Base-by-base conservation (phyloP, 768 basidiomycete species). In the Lentinula aciculospora region DNA sequence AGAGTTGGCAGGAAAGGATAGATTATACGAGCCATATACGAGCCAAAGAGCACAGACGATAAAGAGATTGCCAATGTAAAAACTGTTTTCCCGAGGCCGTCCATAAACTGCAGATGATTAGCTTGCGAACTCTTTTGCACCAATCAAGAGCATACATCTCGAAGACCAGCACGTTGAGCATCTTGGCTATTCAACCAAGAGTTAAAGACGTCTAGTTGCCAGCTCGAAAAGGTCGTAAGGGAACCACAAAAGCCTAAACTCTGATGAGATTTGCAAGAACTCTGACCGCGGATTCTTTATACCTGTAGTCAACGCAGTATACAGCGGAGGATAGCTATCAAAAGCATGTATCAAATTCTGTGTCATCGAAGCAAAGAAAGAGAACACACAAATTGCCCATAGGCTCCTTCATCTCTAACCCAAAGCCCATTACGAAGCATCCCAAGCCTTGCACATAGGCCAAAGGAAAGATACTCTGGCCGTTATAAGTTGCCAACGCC, bases 151-250 rank as follows among this genome's bases (percentile, higher is more conserved):
- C 90, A 59, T 62, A 93, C 95, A 68, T 89, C 81, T 61, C 82
- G 76, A 31, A 98, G 76, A 53, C 91, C 85, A 50, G 79, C 76
- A 48, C 88, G 81, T 56, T 76, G 68, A 47, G 77, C 79, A 9
- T 74, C 69, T 34, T 74, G 74, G 2, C 79, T 71, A 67, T 98
- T 92, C 0, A 88, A 76, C 84, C 94, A 98, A 0, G 93, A 89
- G 54, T 79, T 71, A 66, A 96, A 98, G 0, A 93, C 71, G 60
- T 95, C 92, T 9, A 91, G 67, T 70, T 98, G 92, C 97, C 97
- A 98, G 36, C 86, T 82, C 15, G 95, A 97, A 75, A 98, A 98
- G 2, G 94, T 98, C 9, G 97, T 99, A 64, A 98, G 71, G 1
- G 93, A 96, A 3, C 96, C 97, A 67, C 97, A 98, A 70, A 98